phyloP scores from a whole-genome alignment of 305 asterid genomes.

The Plantago coronopus region DNA sequence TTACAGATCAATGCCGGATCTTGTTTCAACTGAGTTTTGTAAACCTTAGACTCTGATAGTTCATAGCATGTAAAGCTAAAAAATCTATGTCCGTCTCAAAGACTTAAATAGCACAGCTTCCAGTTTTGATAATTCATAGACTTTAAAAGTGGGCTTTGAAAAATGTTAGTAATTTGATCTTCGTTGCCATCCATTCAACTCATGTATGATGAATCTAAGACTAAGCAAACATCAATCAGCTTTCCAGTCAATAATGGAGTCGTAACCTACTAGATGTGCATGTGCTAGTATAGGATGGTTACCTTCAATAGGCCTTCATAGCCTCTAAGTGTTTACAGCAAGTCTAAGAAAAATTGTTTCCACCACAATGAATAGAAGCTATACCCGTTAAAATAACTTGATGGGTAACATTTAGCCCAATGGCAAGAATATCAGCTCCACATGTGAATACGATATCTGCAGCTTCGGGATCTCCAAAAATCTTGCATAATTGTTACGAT shows the following conservation, averaged over 20 bases:
- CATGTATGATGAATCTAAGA: background rate
- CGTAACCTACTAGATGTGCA: too few species aligned
- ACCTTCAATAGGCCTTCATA: too few species aligned
- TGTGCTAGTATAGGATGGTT: too few species aligned
- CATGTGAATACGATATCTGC: slow-evolving; percentile 94
- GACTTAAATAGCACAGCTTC: too few species aligned
- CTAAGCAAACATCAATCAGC: background rate
- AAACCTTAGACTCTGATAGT: too few species aligned
- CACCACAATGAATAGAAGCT: background rate
- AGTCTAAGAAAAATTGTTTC: too few species aligned
- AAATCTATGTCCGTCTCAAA: too few species aligned
- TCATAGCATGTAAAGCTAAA: too few species aligned
- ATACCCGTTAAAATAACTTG: slow-evolving; percentile 87
- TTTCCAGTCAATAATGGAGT: background rate
- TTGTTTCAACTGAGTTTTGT: too few species aligned
- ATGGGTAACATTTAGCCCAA: slow-evolving; percentile 88
- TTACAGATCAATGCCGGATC: too few species aligned
- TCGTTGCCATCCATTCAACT: background rate
- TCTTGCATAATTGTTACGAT: slow-evolving; percentile 39
- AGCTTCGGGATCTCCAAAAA: slow-evolving; percentile 97
- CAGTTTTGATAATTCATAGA: too few species aligned
- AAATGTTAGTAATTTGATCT: background rate
- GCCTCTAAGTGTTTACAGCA: too few species aligned
- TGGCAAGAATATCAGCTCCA: slow-evolving; percentile 92
- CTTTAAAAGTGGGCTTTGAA: background rate